A percentile compares a stretch with the other conserved stretches of the same genome.
phyloP scores from a whole-genome alignment of 352 stramenopile genomes.

The Globisporangium nagaii region DNA sequence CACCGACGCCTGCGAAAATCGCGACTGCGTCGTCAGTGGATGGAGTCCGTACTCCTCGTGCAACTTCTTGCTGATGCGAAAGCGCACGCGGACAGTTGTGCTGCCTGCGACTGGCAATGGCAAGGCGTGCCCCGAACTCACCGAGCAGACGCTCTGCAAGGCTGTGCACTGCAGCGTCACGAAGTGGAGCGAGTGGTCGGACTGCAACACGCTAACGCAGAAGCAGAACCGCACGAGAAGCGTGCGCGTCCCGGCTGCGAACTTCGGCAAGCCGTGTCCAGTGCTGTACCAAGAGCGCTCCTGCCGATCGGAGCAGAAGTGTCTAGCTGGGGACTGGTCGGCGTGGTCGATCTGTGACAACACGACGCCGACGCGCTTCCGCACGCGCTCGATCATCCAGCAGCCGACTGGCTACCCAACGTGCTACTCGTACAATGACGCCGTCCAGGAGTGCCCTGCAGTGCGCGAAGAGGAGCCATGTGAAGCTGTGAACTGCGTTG shows the following conservation, averaged over 20 bases:
- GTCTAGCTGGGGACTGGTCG: conserved; percentile 36
- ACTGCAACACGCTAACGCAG: conserved; percentile 28
- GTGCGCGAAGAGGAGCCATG: conserved; percentile 38
- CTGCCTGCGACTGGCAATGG: conserved; percentile 23
- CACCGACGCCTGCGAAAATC: conserved; percentile 24
- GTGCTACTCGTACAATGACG: not conserved
- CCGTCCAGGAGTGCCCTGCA: conserved; percentile 19
- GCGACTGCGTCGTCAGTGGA: conserved; percentile 48
- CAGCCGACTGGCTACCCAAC: not conserved
- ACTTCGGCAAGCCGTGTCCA: conserved; percentile 37
- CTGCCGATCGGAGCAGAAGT: conserved; percentile 40
- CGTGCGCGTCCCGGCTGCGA: conserved; percentile 25
- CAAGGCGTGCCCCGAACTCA: conserved; percentile 37
- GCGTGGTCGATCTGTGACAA: conserved; percentile 39
- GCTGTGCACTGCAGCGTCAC: conserved; percentile 52
- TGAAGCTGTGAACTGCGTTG: conserved; percentile 39
- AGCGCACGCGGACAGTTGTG: conserved; percentile 29
- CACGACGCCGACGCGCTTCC: conserved; percentile 24
- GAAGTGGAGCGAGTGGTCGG: conserved; percentile 36
- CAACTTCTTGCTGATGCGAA: conserved; percentile 25
- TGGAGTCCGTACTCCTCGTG: conserved; percentile 44
- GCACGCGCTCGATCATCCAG: conserved; percentile 36
- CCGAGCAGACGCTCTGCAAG: conserved; percentile 29
- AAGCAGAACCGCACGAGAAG: conserved; percentile 31
- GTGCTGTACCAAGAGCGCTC: conserved; percentile 30